A percentile compares a stretch with the other conserved stretches of the same genome.
Conservation (phyloP, 805 yeast species). For the Torulaspora microellipsoides region DNA sequence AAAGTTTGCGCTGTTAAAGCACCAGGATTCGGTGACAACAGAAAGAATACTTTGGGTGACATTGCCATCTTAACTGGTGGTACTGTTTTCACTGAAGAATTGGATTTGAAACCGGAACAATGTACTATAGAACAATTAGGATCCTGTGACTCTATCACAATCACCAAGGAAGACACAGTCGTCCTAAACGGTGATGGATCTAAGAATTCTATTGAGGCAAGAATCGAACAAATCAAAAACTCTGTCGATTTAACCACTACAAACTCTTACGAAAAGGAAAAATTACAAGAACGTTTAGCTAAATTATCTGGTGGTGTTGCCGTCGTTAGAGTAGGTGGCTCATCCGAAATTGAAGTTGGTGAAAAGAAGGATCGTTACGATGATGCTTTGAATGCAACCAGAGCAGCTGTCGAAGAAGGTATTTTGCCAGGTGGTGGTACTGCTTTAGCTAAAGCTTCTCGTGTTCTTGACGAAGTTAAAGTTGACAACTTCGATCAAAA, state of each 20-base stretch:
- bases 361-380: constrained; percentile 99
- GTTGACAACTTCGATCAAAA: constrained; percentile 92
- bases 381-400: constrained; percentile 96
- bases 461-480: constrained; percentile 62
- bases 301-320: constrained; percentile 98
- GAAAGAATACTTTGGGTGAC: constrained; percentile 93
- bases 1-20: constrained; percentile 97
- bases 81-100: constrained; percentile 79
- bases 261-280: constrained; percentile 90
- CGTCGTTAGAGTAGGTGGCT: constrained; percentile 94
- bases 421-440: constrained; percentile 99
- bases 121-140: constrained; percentile 89
- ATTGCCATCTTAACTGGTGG: constrained; percentile 94
- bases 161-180: constrained; percentile 95
- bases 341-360: constrained; percentile 96
- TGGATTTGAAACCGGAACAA: constrained; percentile 91
- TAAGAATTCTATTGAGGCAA: constrained; percentile 70
- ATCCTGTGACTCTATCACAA: constrained; percentile 82
- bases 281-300: constrained; percentile 95
- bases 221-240: constrained; percentile 92
- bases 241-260: constrained; percentile 66
- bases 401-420: constrained; percentile 99
- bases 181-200: constrained; percentile 88
- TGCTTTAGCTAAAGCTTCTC: constrained; percentile 89
- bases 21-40: constrained; percentile 98